Conservation (phyloP, 495 filamentous ascomycete species). For the Lepidopterella palustris region DNA sequence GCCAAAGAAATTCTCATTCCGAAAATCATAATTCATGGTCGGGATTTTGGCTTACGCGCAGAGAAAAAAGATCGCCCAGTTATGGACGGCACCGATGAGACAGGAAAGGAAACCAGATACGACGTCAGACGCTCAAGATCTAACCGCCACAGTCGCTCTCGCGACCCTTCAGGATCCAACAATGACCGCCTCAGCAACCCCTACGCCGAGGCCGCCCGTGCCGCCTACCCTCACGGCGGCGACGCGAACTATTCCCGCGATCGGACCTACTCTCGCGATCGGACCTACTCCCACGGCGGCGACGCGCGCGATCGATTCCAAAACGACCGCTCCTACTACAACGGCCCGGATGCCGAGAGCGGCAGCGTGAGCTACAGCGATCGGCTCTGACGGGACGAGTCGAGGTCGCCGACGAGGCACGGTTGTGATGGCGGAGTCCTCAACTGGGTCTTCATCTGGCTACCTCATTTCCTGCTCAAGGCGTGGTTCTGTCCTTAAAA, state of each 20-base stretch:
- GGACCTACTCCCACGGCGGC: not conserved
- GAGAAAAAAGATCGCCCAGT: conserved; percentile 5
- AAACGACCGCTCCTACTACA: not conserved
- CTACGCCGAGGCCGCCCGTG: not conserved
- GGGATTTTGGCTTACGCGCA: conserved; percentile 1
- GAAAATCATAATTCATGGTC: not conserved
- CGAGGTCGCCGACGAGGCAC: conserved; percentile 4
- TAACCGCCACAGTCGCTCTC: not conserved
- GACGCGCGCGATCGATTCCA: not conserved
- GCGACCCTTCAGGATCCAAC: not conserved
- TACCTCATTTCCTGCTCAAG: conserved; percentile 18
- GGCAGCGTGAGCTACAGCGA: conserved; percentile 10
- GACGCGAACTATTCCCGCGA: not conserved
- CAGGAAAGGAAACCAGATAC: not conserved
- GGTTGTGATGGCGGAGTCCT: conserved; percentile 10
- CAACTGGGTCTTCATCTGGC: conserved; percentile 13
- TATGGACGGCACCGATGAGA: conserved; percentile 22
- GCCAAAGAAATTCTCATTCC: not conserved
- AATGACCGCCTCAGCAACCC: not conserved
- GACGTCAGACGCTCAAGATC: not conserved
- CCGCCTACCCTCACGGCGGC: not conserved
- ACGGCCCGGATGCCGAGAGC: conserved; percentile 13
- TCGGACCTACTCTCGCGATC: not conserved
- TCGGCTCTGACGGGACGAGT: conserved; percentile 14
- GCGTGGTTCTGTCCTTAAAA: conserved; percentile 21